Conservation (phyloP, 2,329 filamentous ascomycete species). For the Colletotrichum somersetense region DNA sequence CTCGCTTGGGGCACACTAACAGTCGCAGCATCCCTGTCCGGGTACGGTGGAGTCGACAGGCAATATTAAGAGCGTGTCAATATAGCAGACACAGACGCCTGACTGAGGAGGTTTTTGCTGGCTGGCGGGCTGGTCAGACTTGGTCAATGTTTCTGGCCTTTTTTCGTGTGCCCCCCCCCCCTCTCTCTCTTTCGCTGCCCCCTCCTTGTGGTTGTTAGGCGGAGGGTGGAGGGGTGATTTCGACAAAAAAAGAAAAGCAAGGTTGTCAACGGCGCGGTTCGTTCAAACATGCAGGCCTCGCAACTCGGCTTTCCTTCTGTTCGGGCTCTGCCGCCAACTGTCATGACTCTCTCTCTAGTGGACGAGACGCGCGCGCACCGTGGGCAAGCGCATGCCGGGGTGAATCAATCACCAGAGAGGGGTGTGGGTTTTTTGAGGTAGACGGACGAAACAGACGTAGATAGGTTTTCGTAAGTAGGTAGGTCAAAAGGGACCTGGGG, state of each 20-base stretch:
- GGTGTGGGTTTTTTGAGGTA: conserved; percentile 13
- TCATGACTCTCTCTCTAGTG: conserved; percentile 25
- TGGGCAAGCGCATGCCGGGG: conserved; percentile 20
- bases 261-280: conserved; percentile 34
- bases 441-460: conserved; percentile 1
- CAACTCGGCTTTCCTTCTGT: conserved; percentile 13
- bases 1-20: conserved; percentile 52
- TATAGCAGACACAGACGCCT: conserved; percentile 43
- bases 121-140: conserved; percentile 32
- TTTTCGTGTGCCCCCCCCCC: background rate
- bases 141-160: conserved; percentile 30
- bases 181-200: background rate
- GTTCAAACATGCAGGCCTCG: conserved; percentile 33
- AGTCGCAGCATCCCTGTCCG: conserved; percentile 40
- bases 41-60: conserved; percentile 39
- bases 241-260: conserved; percentile 11
- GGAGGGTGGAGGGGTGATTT: conserved; percentile 21
- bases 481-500: conserved; percentile 2
- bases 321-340: conserved; percentile 37
- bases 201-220: background rate
- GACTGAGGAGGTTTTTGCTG: conserved; percentile 41
- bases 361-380: conserved; percentile 25
- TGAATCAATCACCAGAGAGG: conserved; percentile 18
- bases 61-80: conserved; percentile 41
- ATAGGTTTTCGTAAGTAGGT: too few species aligned